These are phyloP conservation scores for Yarrowia sp. DNA, from an alignment of 805 yeast genomes.

Conservation along the genomic window DNA sequence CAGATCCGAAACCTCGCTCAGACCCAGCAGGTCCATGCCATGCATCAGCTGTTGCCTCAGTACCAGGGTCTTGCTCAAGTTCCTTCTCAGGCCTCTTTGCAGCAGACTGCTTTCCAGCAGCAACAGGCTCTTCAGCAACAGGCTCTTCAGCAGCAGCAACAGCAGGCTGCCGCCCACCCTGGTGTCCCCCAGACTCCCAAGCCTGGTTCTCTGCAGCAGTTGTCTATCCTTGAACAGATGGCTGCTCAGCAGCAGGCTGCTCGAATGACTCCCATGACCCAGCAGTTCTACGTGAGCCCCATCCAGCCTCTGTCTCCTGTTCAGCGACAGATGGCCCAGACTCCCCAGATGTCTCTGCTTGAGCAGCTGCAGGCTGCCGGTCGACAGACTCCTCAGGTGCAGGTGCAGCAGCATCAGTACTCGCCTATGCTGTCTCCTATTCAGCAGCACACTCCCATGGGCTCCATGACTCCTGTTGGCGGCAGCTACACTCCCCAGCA, in stretches of 20 bases:
- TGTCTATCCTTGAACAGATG: constrained; percentile 1
- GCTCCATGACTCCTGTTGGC: constrained; percentile 1
- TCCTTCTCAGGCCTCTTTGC: neutral
- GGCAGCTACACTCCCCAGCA: constrained; percentile 13
- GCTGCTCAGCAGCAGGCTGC: constrained; percentile 19
- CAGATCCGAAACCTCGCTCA: constrained; percentile 16
- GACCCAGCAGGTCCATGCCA: constrained; percentile 14
- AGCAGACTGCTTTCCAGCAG: too few species aligned
- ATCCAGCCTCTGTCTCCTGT: constrained; percentile 15
- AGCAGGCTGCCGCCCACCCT: neutral
- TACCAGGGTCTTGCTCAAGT: constrained; percentile 14
- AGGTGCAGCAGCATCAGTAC: constrained; percentile 1
- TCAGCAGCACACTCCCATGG: constrained; percentile 11
- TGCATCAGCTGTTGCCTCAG: constrained; percentile 24
- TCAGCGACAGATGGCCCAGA: constrained; percentile 23
- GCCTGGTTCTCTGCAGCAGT: neutral
- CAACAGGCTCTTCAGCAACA: neutral
- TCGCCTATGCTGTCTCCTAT: constrained; percentile 6
- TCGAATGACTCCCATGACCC: constrained; percentile 18
- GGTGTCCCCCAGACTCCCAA: constrained; percentile 14
- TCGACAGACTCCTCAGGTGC: constrained; percentile 3
- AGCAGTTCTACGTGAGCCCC: constrained; percentile 8
- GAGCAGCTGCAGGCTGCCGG: constrained; percentile 15
- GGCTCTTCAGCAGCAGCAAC: neutral
- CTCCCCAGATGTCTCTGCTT: constrained; percentile 5